Base-by-base conservation (phyloP, 257 asterid genomes). In the Penstemon barbatus region DNA sequence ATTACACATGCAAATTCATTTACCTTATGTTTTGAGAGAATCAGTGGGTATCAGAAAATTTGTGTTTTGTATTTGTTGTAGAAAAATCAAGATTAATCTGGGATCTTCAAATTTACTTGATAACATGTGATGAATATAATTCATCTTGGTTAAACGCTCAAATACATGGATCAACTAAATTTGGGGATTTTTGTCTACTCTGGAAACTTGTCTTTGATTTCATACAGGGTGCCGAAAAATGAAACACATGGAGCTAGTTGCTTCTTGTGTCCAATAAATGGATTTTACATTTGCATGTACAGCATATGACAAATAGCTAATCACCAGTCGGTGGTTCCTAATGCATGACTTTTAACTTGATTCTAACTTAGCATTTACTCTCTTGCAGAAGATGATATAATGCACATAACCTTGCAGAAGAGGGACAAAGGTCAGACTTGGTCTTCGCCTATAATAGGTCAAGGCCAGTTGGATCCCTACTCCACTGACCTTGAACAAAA, bases 361-460 rank as follows among this genome's bases (percentile, higher is more conserved):
- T 71, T 25, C 72, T 53, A 36, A 66, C 46, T 41, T 76, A 12
- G 38, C 44, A 50, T 56, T 42, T 54, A 10, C 63, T 37, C 61
- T 51, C 15, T 74, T 77, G 79, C 96, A 94, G 99, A 91, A 84
- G 99, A 94, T 78, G 94, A 91, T 63, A 77, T 68, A 57, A 81
- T 91, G 91, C 99, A 94, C 77, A 72, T 91, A 74, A 94, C 97
- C 56, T 78, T 94, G 75, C 97, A 91, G 85, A 91, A 91, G 90
- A 89, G 99, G 84, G 97, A 89, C 74, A 91, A 78, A 77, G 97
- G 97, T 55, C 87, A 89, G 86, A 91, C 95, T 38, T 94, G 97
- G 97, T 58, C 97, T 59, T 94, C 99, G 11, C 97, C 99, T 49
- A 89, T 94, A 65, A 10, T 77, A 77, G 97, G 97, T 45, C 75